Evolutionary conservation across 768 basidiomycete genomes (phyloP), one percentile per base, ranked within the genome.

Genomic region (Boletus pseudo-olivaceus): DNA sequence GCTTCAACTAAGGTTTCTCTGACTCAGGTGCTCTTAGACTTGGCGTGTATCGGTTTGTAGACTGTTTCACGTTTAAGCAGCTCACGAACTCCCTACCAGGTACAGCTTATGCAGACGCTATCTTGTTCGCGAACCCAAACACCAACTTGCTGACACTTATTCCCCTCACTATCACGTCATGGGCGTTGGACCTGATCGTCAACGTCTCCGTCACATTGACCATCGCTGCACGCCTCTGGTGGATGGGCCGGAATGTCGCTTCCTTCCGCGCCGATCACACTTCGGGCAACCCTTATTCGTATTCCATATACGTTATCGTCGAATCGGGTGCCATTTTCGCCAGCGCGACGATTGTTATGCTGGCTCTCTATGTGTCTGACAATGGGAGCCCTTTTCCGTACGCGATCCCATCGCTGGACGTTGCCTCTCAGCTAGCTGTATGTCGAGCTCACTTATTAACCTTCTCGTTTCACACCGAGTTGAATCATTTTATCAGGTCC

Each of bases 171-270:
- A 10, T 58, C 39, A 29, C 52, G 4, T 53, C 51, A 30, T 65
- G 66, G 65, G 38, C 56, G 7, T 41, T 67, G 38, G 66, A 67
- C 46, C 34, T 67, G 7, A 37, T 52, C 17, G 27, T 67, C 26
- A 67, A 67, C 11, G 54, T 59, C 17, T 46, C 38, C 4, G 61
- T 64, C 33, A 67, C 65, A 7, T n/a, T 59, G 39, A 62, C 61
- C 11, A 65, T 67, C 19, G 63, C 61, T 15, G 47, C 15, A 7
- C 48, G 62, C 4, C 57, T 62, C 33, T 66, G 65, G 65, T 62
- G 54, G 54, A 49, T 53, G 37, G 60, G 55, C 19, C 51, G 49
- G 19, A 53, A 50, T 8, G 49, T 55, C 20, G 40, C 59, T 7
- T 51, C 59, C 38, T 46, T 56, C 19, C 47, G 45, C 6, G 14